Base-by-base conservation (phyloP, 208 protist genomes). In the Leishmania tarentolae region DNA sequence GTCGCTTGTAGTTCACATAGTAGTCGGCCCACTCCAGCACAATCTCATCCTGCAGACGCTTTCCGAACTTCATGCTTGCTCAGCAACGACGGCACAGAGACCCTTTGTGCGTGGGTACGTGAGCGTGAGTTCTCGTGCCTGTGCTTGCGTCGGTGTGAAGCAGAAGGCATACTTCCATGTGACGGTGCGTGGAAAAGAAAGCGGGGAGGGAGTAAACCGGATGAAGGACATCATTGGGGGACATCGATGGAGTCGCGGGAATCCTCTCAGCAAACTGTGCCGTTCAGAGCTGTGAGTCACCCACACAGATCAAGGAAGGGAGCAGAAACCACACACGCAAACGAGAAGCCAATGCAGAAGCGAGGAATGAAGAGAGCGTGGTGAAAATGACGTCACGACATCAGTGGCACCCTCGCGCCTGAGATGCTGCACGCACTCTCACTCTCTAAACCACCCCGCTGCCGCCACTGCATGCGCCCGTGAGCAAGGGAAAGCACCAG, bases 1-100 rank as follows among this genome's bases (percentile, higher is more conserved):
- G 86, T 0, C 86, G 87, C 85, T 98, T 96, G 83, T 98, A 98
- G 79, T 90, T 92, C 52, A 98, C 92, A 84, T 98, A 98, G 80
- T 87, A 93, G 28, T 91, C 90, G n/a, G 80, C 81, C 93, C 95
- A 98, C 78, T 98, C 86, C 37, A 88, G 88, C 59, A 97, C 90
- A 44, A 95, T 90, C 83, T 98, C 93, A 76, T 96, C 92, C 69
- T 90, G 85, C 74, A 98, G 61, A 50, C 95, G 95, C 85, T 98
- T 98, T 24, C 95, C 95, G 79, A 98, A 98, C 91, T 98, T 98
- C 95, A 98, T 97, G 59, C 0, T 19, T 65, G 75, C 44, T 52
- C n/a, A 59, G 47, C n/a, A 8, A 17, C 35, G 31, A 44, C 24
- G 1, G 50, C 42, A 21, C 47, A 75, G 47, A 15, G 19, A 57